Percentiles rank a stretch among this genome's conserved stretches.
Conservation (phyloP, 345 rosid species). For the Draba incana region DNA sequence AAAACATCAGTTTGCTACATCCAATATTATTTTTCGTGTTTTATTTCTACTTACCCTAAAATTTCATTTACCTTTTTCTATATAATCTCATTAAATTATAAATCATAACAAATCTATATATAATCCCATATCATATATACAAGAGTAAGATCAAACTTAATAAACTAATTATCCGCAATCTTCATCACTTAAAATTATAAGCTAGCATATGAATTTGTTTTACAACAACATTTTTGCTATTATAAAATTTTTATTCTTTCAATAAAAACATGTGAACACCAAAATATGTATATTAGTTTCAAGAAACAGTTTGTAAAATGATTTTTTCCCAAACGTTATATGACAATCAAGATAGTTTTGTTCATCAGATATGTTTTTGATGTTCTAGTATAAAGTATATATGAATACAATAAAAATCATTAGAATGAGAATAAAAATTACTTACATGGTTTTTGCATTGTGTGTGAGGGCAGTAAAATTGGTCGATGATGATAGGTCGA, state of each 20-base stretch:
- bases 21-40: not conserved
- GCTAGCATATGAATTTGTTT: too few species aligned
- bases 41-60: not conserved
- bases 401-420: not conserved
- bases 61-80: not conserved
- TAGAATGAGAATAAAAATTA: not conserved
- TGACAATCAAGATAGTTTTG: not conserved
- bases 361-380: not conserved
- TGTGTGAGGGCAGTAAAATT: constrained; percentile 53
- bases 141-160: not conserved
- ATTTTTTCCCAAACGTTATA: too few species aligned
- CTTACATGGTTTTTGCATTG: constrained; percentile 49
- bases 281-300: not conserved
- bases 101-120: not conserved
- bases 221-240: too few species aligned
- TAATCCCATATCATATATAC: not conserved
- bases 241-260: too few species aligned
- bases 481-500: constrained; percentile 60
- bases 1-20: constrained; percentile 2
- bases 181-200: not conserved
- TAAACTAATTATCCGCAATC: not conserved
- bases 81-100: not conserved
- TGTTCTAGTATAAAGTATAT: not conserved
- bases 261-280: not conserved
- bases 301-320: not conserved